Base-by-base conservation (phyloP, 768 basidiomycete genomes). In the Galerina marginata region DNA sequence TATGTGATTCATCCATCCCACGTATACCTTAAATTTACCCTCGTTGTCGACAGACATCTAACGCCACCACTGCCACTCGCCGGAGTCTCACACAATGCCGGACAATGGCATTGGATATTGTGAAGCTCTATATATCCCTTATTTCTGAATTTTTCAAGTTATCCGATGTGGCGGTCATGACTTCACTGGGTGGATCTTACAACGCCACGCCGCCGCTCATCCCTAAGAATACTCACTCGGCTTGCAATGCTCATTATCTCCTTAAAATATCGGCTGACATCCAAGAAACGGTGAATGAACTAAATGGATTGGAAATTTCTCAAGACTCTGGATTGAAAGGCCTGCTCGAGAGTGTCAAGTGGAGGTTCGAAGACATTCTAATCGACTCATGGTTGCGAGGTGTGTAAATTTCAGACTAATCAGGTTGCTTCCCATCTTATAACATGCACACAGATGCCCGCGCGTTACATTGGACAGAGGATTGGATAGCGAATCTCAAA, bases 131-230 rank as follows among this genome's bases (percentile, higher is more conserved):
- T 76, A 88, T 93, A 49, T 87, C 90, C 3, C 81, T 92, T 23
- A 74, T 97, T 45, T 95, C 93, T 4, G 86, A 93, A 65, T 93
- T 94, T 75, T 96, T 98, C 79, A 72, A 93, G 92, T 71, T 78
- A 52, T 78, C 87, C 84, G 40, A 83, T 60, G 62, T 90, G 68
- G 84, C 87, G 3, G 86, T 93, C 36, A 86, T 84, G 69, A 51
- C 65, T 47, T 52, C 58, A 40, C 26, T 66, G 20, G 58, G 66
- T 45, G 65, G 66, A 37, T 68, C 75, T 6, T 75, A 76, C 53
- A 75, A 75, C 39, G 67, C 79, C 6, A 67, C 79, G 5, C 81
- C 87, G 4, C 75, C 80, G 3, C 74, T 83, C 33, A 79, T 97
- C 39, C 97, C 97, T 10, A 77, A 75, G 33, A 84, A 89, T 62